Conservation (phyloP, 768 basidiomycete species). For the Favolaschia claudopus region DNA sequence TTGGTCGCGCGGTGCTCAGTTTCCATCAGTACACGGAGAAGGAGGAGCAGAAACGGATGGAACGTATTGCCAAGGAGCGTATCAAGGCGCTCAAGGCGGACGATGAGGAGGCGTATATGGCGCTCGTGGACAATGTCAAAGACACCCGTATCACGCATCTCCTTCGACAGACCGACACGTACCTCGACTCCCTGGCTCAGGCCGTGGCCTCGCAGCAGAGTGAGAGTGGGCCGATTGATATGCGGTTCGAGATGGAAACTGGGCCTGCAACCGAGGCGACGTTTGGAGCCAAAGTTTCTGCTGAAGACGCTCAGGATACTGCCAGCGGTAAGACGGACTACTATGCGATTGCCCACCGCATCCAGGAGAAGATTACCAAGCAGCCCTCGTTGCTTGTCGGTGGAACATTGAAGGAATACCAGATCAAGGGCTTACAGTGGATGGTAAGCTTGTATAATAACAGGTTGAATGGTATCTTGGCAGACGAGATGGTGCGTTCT, state of each 20-base stretch:
- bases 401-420: constrained; percentile 93
- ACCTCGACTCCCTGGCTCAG: constrained; percentile 93
- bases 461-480: constrained; percentile 91
- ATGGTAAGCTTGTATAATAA: constrained; percentile 99
- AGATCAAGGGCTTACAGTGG: constrained; percentile 95
- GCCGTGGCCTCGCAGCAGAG: constrained; percentile 94
- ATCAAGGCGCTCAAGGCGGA: constrained; percentile 96
- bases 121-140: constrained; percentile 98
- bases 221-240: constrained; percentile 58
- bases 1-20: constrained; percentile 80
- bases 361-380: constrained; percentile 82
- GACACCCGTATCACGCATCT: constrained; percentile 98
- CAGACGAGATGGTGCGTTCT: constrained; percentile 87
- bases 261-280: constrained; percentile 86
- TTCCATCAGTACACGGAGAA: constrained; percentile 94
- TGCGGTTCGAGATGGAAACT: constrained; percentile 67
- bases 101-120: constrained; percentile 99
- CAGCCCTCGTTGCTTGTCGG: constrained; percentile 83
- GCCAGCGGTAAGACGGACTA: constrained; percentile 88
- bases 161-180: constrained; percentile 91
- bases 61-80: constrained; percentile 96
- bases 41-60: constrained; percentile 97
- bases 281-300: constrained; percentile 82
- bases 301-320: constrained; percentile 64
- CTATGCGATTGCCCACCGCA: constrained; percentile 93